Evolutionary conservation across 805 yeast genomes (phyloP), one percentile per base, ranked within the genome.

Genomic region (Cyberlindnera euphorbiae): DNA sequence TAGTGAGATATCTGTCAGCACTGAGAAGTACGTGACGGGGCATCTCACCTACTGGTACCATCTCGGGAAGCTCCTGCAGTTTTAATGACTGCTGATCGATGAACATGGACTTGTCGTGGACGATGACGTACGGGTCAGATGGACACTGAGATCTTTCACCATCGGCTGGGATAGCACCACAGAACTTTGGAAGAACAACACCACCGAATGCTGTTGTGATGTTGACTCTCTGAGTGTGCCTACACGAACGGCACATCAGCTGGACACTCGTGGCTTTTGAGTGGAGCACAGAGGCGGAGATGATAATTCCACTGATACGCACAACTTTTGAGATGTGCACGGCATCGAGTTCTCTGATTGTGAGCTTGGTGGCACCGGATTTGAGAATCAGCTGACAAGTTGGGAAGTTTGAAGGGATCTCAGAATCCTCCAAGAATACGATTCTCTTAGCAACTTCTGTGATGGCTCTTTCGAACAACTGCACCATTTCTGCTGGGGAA

Each of bases 41-140:
- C 87, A 93, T 82, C 64, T 93, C 99, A 48, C 99, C 98, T 19
- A 93, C 95, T 2, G 98, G 99, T 2, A 93, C 97, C 81, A 85
- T 85, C 59, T 93, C 99, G 10, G 97, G 97, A n/a, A 93, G 72
- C 59, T 93, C 98, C 60, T 93, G 99, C 38, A 93, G 69, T 59
- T 93, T 93, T 53, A 93, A 71, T 21, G 82, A 79, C 62, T 93
- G 99, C 58, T 94, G 97, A 62, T 93, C 97, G 36, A 93, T 81
- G 59, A 89, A 93, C n/a, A 75, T 67, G 2, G 96, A 87, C 55
- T 86, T 84, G 58, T 93, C 97, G 62, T 93, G 98, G 21, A 86
- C 88, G 42, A 93, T 84, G 25, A 85, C 75, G 53, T 88, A 93
- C 3, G 99, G 98, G 50, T 90, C 96, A 11, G 80, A 76, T 2